Evolutionary conservation across 116 monocot genomes (phyloP).

Genomic region (Thalassia testudinum): DNA sequence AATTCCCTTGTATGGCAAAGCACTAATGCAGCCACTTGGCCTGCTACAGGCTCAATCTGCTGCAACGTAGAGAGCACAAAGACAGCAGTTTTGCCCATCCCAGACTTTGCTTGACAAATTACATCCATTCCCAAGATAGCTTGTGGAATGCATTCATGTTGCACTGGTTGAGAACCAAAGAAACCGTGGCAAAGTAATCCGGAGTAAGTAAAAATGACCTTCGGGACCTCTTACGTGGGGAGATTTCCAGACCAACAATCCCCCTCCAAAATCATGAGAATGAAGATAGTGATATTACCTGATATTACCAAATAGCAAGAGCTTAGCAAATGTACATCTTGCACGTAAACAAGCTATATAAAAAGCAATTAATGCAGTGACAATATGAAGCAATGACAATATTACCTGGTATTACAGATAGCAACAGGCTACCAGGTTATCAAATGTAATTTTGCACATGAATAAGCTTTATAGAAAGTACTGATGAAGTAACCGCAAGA

Average conservation of each 20-base stretch:
- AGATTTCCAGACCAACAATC: not conserved
- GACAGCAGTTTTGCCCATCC: conserved; percentile 97
- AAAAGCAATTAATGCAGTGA: too few species aligned
- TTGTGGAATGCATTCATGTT: conserved; percentile 99
- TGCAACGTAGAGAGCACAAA: conserved; percentile 91
- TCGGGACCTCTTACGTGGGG: conserved; percentile 40
- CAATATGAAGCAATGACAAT: too few species aligned
- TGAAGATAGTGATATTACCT: too few species aligned
- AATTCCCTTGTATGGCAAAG: conserved; percentile 92
- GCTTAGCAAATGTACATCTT: too few species aligned
- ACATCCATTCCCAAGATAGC: conserved; percentile 99
- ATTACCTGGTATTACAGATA: too few species aligned
- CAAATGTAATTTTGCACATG: too few species aligned
- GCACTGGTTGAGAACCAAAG: conserved; percentile 98
- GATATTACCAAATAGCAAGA: too few species aligned
- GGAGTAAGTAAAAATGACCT: conserved; percentile 64
- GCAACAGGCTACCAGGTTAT: too few species aligned
- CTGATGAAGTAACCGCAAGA: too few species aligned
- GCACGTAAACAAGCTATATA: too few species aligned
- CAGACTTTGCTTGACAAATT: conserved; percentile 99
- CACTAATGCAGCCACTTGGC: conserved; percentile 93
- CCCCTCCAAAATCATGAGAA: too few species aligned
- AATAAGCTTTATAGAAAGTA: too few species aligned
- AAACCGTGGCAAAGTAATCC: conserved; percentile 69
- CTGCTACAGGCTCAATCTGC: conserved; percentile 89